Evolutionary conservation across 2,329 filamentous ascomycete species (phyloP).

Genomic region (Diaporthe humulicola): DNA sequence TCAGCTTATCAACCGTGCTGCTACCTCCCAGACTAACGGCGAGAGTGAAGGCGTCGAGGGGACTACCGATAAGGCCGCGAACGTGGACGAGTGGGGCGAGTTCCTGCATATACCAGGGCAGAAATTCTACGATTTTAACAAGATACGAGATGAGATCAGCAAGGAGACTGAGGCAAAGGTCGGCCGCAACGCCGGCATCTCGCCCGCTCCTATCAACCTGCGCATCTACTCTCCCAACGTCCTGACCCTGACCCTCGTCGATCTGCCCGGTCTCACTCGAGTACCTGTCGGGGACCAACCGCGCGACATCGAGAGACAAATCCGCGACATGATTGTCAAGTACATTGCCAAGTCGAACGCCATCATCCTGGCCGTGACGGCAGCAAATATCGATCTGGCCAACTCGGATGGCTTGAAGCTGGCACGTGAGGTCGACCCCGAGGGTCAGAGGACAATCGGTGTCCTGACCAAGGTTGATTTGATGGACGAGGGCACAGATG

Average conservation of each 20-base stretch:
- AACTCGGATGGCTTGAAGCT: conserved; percentile 98
- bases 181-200: conserved; percentile 98
- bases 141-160: conserved; percentile 97
- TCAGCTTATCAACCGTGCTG: conserved; percentile 93
- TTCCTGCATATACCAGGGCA: conserved; percentile 95
- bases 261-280: conserved; percentile 95
- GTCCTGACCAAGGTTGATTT: conserved; percentile 97
- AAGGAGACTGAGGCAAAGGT: conserved; percentile 77
- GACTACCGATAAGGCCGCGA: conserved; percentile 87
- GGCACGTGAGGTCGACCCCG: conserved; percentile 94
- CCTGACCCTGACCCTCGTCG: conserved; percentile 94
- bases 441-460: conserved; percentile 94
- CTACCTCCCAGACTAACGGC: conserved; percentile 77
- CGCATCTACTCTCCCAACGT: conserved; percentile 99
- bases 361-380: conserved; percentile 95
- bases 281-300: conserved; percentile 98
- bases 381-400: conserved; percentile 97
- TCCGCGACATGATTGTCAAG: conserved; percentile 93
- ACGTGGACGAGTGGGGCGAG: conserved; percentile 92
- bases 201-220: conserved; percentile 95
- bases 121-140: conserved; percentile 93
- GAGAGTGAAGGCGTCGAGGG: conserved; percentile 74
- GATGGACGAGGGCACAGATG: conserved; percentile 99
- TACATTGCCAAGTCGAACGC: conserved; percentile 99
- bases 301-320: conserved; percentile 98